Evolutionary conservation across 768 basidiomycete genomes (phyloP).

Genomic region (Lentinula raphanica): DNA sequence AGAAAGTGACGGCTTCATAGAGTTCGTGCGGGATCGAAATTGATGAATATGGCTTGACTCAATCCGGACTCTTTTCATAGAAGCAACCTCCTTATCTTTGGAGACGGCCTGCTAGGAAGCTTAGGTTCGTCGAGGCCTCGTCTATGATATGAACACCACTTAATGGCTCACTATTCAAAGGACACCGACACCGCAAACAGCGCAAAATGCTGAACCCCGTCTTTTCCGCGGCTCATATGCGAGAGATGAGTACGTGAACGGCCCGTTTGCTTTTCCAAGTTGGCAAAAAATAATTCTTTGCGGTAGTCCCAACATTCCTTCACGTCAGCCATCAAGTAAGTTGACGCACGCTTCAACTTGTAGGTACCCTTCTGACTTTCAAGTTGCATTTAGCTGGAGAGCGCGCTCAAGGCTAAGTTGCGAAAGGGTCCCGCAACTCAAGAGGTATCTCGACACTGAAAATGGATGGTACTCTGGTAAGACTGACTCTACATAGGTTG

Average conservation of each 20-base stretch:
- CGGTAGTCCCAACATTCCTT: background rate
- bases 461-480: too few relatives aligned
- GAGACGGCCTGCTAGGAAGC: background rate
- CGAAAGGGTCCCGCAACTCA: background rate
- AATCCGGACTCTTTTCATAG: background rate
- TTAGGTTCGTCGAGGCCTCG: background rate
- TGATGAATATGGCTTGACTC: too few relatives aligned
- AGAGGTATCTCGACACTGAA: constrained; percentile 15
- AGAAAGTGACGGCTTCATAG: constrained; percentile 1
- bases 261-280: too few relatives aligned
- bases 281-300: background rate
- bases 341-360: too few relatives aligned
- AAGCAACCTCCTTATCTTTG: too few relatives aligned
- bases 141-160: background rate
- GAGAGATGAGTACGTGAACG: constrained; percentile 22
- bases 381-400: background rate
- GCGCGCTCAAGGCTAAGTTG: background rate
- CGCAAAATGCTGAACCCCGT: constrained; percentile 31
- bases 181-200: constrained; percentile 26
- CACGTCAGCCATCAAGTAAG: constrained; percentile 1
- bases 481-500: too few relatives aligned
- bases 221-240: constrained; percentile 29
- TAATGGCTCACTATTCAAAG: background rate
- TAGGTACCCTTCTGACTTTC: too few relatives aligned
- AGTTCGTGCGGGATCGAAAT: too few relatives aligned